Percentiles rank a stretch among this genome's conserved stretches.
Conservation (phyloP, 2,329 filamentous ascomycete genomes). For the Neonectria magnoliae region DNA sequence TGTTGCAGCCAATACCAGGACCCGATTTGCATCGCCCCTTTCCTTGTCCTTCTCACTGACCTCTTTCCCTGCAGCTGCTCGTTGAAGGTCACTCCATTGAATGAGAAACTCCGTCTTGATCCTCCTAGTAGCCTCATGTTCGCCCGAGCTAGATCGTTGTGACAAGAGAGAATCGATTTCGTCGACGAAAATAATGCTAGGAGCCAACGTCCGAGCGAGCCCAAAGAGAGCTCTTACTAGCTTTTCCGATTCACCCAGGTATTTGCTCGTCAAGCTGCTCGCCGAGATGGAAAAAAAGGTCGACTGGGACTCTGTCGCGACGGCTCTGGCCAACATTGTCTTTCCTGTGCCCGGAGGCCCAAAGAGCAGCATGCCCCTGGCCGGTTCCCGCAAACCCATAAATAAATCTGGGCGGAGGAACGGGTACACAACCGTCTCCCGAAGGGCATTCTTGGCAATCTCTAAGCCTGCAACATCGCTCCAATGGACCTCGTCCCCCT, state of each 20-base stretch:
- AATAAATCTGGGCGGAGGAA: constrained; percentile 96
- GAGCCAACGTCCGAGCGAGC: constrained; percentile 87
- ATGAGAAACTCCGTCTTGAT: constrained; percentile 99
- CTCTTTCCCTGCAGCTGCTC: constrained; percentile 88
- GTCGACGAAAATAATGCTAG: constrained; percentile 97
- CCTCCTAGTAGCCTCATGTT: constrained; percentile 90
- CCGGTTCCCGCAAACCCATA: constrained; percentile 93
- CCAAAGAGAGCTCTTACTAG: constrained; percentile 91
- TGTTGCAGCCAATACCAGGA: constrained; percentile 92
- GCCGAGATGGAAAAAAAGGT: constrained; percentile 98
- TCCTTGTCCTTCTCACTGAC: constrained; percentile 72
- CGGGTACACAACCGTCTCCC: constrained; percentile 96
- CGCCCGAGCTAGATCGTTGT: constrained; percentile 81
- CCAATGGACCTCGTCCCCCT: constrained; percentile 96
- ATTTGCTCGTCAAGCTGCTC: constrained; percentile 94
- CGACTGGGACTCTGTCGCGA: constrained; percentile 92
- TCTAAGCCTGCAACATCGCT: constrained; percentile 91
- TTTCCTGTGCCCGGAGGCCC: constrained; percentile 98
- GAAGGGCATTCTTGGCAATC: constrained; percentile 87
- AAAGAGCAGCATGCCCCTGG: constrained; percentile 94
- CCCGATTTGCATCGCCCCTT: constrained; percentile 83
- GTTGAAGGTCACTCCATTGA: constrained; percentile 94
- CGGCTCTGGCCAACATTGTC: constrained; percentile 92
- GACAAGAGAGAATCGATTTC: constrained; percentile 96
- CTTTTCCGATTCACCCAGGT: constrained; percentile 95